Percentiles rank a stretch among this genome's conserved stretches.
These are phyloP conservation scores for Saposhnikovia divaricata DNA, from an alignment of 129 eudicot species.

Conservation along the genomic window DNA sequence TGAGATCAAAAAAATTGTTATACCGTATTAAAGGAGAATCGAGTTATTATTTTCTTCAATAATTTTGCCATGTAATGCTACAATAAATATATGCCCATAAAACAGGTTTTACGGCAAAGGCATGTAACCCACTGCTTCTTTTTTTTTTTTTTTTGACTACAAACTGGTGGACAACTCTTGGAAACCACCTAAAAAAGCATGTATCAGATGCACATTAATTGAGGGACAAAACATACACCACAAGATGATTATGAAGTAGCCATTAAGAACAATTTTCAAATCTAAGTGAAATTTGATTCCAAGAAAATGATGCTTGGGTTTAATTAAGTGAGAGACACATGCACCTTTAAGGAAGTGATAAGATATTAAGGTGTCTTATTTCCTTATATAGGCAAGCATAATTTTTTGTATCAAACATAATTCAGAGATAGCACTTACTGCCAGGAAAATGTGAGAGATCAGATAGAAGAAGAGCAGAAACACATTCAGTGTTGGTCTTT, in stretches of 20 bases:
- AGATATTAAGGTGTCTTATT: not conserved
- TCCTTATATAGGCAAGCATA: constrained; percentile 1
- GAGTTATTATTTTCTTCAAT: not conserved
- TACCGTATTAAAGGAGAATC: not conserved
- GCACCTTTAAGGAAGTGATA: not conserved
- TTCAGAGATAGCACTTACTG: constrained; percentile 32
- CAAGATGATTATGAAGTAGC: not conserved
- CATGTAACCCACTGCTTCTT: not conserved
- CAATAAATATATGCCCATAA: not conserved
- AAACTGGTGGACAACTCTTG: not conserved
- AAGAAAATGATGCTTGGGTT: not conserved
- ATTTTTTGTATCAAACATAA: not conserved
- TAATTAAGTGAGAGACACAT: not conserved
- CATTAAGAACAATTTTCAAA: not conserved
- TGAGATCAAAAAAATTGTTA: not conserved
- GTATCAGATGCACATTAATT: no score
- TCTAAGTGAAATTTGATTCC: not conserved
- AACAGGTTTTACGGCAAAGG: not conserved
- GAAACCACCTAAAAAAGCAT: not conserved
- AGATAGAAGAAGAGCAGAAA: constrained; percentile 67
- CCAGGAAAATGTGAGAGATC: constrained; percentile 87
- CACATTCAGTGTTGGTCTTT: constrained; percentile 44
- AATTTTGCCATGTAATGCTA: not conserved
- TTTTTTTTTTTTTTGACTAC: not conserved
- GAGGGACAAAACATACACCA: not conserved